Evolutionary conservation across 495 filamentous ascomycete genomes (phyloP).

Genomic region (Penicillium bovifimosum): DNA sequence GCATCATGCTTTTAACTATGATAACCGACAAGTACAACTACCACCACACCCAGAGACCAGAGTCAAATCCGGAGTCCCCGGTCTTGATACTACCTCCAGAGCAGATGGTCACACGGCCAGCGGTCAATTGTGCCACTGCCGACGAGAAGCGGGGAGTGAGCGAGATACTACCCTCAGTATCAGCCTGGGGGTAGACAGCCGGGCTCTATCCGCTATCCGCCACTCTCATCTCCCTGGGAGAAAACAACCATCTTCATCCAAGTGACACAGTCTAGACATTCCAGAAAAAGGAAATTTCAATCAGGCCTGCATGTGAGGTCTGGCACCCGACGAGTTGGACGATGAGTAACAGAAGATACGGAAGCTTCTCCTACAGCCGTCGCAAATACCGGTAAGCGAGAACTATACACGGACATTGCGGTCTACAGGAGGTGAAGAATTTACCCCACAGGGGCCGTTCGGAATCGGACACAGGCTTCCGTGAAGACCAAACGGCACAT

Average conservation of each 20-base stretch:
- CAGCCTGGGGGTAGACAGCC: background rate
- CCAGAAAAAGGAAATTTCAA: conserved; percentile 25
- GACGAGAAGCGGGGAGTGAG: background rate
- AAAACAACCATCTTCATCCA: background rate
- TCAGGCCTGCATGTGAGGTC: conserved; percentile 12
- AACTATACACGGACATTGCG: conserved; percentile 2
- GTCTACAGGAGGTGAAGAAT: background rate
- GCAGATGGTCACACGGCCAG: conserved; percentile 5
- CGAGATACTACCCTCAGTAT: conserved; percentile 6
- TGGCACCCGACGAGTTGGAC: conserved; percentile 5
- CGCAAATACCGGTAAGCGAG: conserved; percentile 1
- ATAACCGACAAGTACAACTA: background rate
- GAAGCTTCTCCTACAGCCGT: conserved; percentile 12
- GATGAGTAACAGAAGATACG: conserved; percentile 20
- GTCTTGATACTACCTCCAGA: conserved; percentile 7
- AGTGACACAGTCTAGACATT: conserved; percentile 15
- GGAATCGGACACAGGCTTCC: conserved; percentile 17
- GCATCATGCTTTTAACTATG: background rate
- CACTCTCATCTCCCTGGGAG: conserved; percentile 1
- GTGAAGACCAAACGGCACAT: conserved; percentile 18
- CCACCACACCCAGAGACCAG: background rate
- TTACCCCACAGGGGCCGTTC: background rate
- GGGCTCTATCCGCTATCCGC: conserved; percentile 9
- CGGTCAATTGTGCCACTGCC: conserved; percentile 10
- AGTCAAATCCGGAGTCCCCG: conserved; percentile 5